Base-by-base conservation (phyloP, 768 basidiomycete species). In the Leccinum uliginosum region DNA sequence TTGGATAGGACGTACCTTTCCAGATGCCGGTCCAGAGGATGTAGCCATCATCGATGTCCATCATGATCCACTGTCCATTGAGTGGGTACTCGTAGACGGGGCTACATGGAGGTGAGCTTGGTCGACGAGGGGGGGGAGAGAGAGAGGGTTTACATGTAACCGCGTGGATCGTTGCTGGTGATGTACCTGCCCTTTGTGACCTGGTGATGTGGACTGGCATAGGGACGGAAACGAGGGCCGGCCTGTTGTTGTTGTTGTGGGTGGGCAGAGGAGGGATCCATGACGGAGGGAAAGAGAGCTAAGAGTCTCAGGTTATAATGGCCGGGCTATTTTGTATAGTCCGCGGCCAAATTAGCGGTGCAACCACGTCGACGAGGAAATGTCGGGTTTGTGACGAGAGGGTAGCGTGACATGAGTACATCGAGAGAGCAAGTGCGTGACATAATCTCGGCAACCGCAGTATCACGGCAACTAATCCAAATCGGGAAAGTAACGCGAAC, bases 51-150 rank as follows among this genome's bases (percentile, higher is more conserved):
- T 94, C 92, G 67, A 91, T 88, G 75, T 94, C 92, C 83, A 93
- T 91, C 92, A 94, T 93, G 66, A 94, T 90, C 89, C 91, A 92
- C 66, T 93, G 91, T 21, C 86, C 88, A 60, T 91, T 91, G 55
- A 94, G 77, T 2, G 89, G 90, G 65, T 93, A 94, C 69, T 94
- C 92, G 66, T 89, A 93, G 11, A 94, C 92, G 12, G 91, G 90
- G 54, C 91, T 79, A 63, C 29, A 24, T 46, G n/a, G 24, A 14
- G 48, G 51, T 60, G 62, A 60, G 60, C 34, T 1, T 1, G n/a
- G 43, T 1, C 17, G 49, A 34, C 4, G 43, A 17, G 19, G 14
- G 44, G 38, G 17, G 21, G 15, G 40, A 12, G 15, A 43, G 24
- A 4, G 6, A 53, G 49, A 19, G 40, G 47, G 73, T 87, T 63